Evolutionary conservation across 768 basidiomycete species (phyloP), one percentile per base, ranked within the genome.

Genomic region (Cyathus striatus): DNA sequence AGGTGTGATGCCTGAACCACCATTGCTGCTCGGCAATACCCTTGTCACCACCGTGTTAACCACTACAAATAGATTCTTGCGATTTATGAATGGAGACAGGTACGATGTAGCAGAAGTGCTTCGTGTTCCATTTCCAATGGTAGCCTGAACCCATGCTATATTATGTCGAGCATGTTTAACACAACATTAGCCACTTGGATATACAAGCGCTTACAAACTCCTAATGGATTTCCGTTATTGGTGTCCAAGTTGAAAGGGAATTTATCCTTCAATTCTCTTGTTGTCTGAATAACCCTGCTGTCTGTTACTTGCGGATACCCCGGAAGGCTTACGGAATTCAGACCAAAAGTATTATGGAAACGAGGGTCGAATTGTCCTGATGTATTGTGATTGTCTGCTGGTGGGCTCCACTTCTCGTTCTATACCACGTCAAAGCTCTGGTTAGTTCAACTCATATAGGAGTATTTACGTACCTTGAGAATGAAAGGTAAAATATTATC

Each of bases 31-130:
- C 20, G 30, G 45, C 3, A 53, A 38, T 10, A 56, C 36, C 10
- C 54, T 49, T 10, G 54, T 48, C 20, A 51, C 52, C 21, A 21
- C n/a, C 6, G 52, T 46, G 30, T 56, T 50, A 27, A 56, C 39
- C 32, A 53, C 23, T 30, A 56, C 45, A 14, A 49, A 43, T 25
- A 56, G 27, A 34, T 56, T 56, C 5, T 41, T 39, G 6, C 39
- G 6, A 40, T 17, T 23, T 6, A 22, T 23, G 23, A 49, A 40
- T 12, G 16, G 5, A 6, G 49, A 38, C 1, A 52, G 41, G 27
- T 52, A 52, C 0, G 48, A 45, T 27, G 48, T 52, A 5, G 49
- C 49, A 17, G 50, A 46, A 36, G 49, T 50, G n/a, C 43, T 46
- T 24, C 49, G 26, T 23, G 42, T 32, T 33, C 40, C 45, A 20